phyloP scores from a whole-genome alignment of 1,139 yeast species.

The Saccharomyces hybrid region DNA sequence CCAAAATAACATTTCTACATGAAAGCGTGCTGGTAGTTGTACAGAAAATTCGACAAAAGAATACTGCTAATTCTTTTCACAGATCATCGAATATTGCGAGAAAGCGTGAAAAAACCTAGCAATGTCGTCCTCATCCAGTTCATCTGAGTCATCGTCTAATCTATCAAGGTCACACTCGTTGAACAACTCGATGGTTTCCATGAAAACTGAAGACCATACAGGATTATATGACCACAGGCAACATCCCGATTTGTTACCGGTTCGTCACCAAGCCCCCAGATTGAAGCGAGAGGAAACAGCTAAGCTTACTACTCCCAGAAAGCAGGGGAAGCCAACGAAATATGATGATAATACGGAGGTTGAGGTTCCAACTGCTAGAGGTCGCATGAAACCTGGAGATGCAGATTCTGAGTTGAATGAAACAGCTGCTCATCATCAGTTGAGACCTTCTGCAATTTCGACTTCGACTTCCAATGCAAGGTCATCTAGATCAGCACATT shows the following conservation, averaged over 20 bases:
- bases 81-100: background rate
- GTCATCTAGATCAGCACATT: slow-evolving; percentile 18
- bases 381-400: background rate
- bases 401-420: slow-evolving; percentile 12
- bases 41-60: background rate
- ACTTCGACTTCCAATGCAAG: slow-evolving; percentile 11
- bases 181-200: slow-evolving; percentile 29
- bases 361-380: background rate
- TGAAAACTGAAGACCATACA: slow-evolving; percentile 37
- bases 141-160: slow-evolving; percentile 8
- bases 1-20: background rate
- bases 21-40: background rate
- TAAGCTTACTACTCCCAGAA: background rate
- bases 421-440: slow-evolving; percentile 2
- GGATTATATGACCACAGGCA: slow-evolving; percentile 51
- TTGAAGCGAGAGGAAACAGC: background rate
- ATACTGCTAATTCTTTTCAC: background rate
- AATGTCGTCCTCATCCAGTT: background rate
- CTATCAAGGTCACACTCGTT: slow-evolving; percentile 21
- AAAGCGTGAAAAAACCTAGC: background rate
- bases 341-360: background rate
- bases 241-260: slow-evolving; percentile 35
- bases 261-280: background rate
- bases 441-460: slow-evolving; percentile 1
- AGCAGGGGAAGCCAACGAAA: background rate